Conservation (phyloP, 352 stramenopile genomes). For the Phytophthora citrophthora region DNA sequence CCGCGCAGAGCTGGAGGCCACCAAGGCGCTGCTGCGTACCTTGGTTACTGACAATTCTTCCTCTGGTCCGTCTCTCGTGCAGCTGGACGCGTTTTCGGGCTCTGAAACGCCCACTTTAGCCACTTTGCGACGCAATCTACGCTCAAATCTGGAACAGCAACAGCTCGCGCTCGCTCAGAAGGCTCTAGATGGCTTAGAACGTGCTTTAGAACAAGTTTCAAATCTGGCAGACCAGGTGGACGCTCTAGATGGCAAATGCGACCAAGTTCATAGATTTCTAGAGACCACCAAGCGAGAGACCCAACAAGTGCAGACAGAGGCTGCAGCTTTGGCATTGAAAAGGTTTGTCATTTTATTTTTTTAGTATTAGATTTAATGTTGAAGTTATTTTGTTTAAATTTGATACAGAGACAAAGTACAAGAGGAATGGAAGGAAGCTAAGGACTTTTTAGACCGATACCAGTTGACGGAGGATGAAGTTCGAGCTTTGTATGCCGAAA, state of each 20-base stretch:
- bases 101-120: slow-evolving; percentile 37
- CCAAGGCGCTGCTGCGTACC: slow-evolving; percentile 62
- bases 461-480: slow-evolving; percentile 78
- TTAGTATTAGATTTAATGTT: slow-evolving; percentile 1
- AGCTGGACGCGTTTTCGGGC: slow-evolving; percentile 23
- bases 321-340: slow-evolving; percentile 43
- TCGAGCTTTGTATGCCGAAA: slow-evolving; percentile 47
- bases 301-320: slow-evolving; percentile 69
- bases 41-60: slow-evolving; percentile 41
- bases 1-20: slow-evolving; percentile 65
- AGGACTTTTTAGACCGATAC: slow-evolving; percentile 73
- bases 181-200: slow-evolving; percentile 46
- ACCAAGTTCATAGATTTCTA: slow-evolving; percentile 56
- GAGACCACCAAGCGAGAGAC: slow-evolving; percentile 70
- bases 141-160: slow-evolving; percentile 54
- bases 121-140: slow-evolving; percentile 52
- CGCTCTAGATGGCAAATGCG: slow-evolving; percentile 54
- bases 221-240: slow-evolving; percentile 47
- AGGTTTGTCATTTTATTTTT: slow-evolving; percentile 37
- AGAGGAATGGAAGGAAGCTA: slow-evolving; percentile 51
- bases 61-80: slow-evolving; percentile 26
- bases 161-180: slow-evolving; percentile 59
- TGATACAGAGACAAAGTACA: slow-evolving; percentile 49
- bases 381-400: slow-evolving; percentile 16
- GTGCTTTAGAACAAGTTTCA: slow-evolving; percentile 51